phyloP scores from a whole-genome alignment of 768 basidiomycete species.

The Holtermannia corniformis region DNA sequence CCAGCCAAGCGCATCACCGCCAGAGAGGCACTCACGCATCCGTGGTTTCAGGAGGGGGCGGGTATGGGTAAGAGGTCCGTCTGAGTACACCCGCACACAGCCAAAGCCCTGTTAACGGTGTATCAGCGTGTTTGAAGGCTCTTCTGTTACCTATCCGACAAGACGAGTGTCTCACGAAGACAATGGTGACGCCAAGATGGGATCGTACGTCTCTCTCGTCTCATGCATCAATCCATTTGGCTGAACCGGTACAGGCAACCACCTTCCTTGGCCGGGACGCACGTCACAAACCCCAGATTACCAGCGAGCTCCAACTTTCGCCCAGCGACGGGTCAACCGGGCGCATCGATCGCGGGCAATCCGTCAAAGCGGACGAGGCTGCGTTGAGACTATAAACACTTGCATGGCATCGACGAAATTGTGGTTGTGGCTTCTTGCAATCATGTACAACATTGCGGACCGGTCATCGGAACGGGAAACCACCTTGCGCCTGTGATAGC shows the following conservation, averaged over 20 bases:
- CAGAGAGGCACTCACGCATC: conserved; percentile 66
- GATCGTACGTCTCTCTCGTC: conserved; percentile 21
- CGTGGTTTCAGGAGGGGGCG: conserved; percentile 90
- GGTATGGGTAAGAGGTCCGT: conserved; percentile 68
- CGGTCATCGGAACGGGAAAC: conserved; percentile 26
- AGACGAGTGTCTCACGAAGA: conserved; percentile 89
- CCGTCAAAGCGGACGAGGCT: conserved; percentile 20
- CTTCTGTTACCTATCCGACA: conserved; percentile 63
- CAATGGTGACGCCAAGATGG: conserved; percentile 42
- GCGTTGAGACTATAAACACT: conserved; percentile 6
- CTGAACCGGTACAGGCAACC: conserved; percentile 14
- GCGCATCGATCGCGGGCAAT: not conserved
- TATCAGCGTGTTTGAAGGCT: conserved; percentile 62
- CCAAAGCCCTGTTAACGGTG: not conserved
- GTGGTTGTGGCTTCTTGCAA: too few relatives aligned
- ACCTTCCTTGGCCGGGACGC: conserved; percentile 19
- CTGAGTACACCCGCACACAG: not conserved
- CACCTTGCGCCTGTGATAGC: conserved; percentile 23
- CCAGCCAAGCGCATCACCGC: conserved; percentile 79
- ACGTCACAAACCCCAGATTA: conserved; percentile 14
- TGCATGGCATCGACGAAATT: too few relatives aligned
- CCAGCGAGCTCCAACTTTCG: conserved; percentile 33
- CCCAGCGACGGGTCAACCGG: conserved; percentile 13
- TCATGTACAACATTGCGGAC: not conserved
- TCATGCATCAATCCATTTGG: not conserved